These are phyloP conservation scores for Colletotrichum falcatum DNA, from an alignment of 2,329 filamentous ascomycete genomes.

Conservation along the genomic window DNA sequence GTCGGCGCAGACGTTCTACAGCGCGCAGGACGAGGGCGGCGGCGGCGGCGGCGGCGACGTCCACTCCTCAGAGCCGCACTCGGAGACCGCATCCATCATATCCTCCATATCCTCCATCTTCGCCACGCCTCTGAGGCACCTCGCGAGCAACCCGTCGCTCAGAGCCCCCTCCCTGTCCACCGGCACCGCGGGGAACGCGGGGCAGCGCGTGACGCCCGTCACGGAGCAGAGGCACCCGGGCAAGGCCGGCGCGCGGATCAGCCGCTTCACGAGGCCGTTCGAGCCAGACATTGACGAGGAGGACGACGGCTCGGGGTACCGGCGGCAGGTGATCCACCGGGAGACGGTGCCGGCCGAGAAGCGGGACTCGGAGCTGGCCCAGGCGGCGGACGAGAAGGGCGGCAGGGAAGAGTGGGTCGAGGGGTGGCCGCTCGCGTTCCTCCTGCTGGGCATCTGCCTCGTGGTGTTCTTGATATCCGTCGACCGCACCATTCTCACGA, in stretches of 20 bases:
- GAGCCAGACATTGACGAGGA: slow-evolving; percentile 34
- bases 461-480: slow-evolving; percentile 32
- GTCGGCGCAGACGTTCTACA: not conserved
- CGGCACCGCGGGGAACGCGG: not conserved
- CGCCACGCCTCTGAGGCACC: slow-evolving; percentile 28
- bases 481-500: slow-evolving; percentile 30
- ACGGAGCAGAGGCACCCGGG: slow-evolving; percentile 36
- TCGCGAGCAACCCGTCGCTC: slow-evolving; percentile 30
- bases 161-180: not conserved
- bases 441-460: slow-evolving; percentile 30
- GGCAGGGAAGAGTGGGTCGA: slow-evolving; percentile 4
- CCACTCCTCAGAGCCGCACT: slow-evolving; percentile 5
- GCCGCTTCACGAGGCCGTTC: slow-evolving; percentile 34
- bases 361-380: not conserved
- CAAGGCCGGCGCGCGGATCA: slow-evolving; percentile 34
- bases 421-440: slow-evolving; percentile 27
- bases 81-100: slow-evolving; percentile 32
- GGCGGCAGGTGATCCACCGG: not conserved
- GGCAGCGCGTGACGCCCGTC: slow-evolving; percentile 10
- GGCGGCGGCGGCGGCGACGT: too few species aligned
- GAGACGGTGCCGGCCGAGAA: slow-evolving; percentile 17
- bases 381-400: not conserved
- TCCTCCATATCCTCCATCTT: slow-evolving; percentile 38
- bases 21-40: not conserved
- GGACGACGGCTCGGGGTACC: slow-evolving; percentile 18